Evolutionary conservation across 1,284 basidiomycete genomes (phyloP), one percentile per base, ranked within the genome.

Genomic region (Pascua guehoae): DNA sequence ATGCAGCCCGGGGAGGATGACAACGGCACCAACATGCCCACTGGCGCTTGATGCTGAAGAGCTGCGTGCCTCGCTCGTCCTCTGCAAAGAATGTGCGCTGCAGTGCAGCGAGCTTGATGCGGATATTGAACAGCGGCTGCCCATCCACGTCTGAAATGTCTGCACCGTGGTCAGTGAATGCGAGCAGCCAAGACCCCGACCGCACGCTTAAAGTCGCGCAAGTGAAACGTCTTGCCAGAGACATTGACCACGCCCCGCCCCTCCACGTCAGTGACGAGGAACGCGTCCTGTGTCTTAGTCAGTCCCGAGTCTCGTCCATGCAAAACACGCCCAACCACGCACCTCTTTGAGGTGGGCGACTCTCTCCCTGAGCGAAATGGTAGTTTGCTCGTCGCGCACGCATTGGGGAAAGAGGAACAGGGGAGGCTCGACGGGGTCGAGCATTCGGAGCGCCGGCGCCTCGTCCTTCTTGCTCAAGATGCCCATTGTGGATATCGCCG

Each of bases 21-120:
- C 17, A 14, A 32, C 12, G 45, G 16, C n/a, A 47, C 47, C 17
- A 40, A 1, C 5, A 18, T 16, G 10, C 37, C 47, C 37, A 40
- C n/a, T 49, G 39, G 47, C 47, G 47, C 38, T 49, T 37, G 38
- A 39, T 14, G 12, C 47, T 37, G 38, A 49, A 49, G 5, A 49
- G 47, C 38, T 49, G 38, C 1, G 47, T 49, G 0, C 47, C 47
- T 15, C 47, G 47, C 17, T 40, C 47, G 12, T 49, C 47, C 47
- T 49, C 47, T 16, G 38, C 39, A 39, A 49, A 40, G 38, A 18
- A 49, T 12, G n/a, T 37, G 10, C 47, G 47, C 11, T 18, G 47
- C 14, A 49, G 8, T 12, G 37, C n/a, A 2, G 47, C 47, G 12
- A 40, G 39, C 47, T 49, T 49, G 38, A 18, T 49, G 9, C 47